Percentiles rank a stretch among this genome's conserved stretches.
Evolutionary conservation across 345 rosid species (phyloP).

Genomic region (Sonneratia alba): DNA sequence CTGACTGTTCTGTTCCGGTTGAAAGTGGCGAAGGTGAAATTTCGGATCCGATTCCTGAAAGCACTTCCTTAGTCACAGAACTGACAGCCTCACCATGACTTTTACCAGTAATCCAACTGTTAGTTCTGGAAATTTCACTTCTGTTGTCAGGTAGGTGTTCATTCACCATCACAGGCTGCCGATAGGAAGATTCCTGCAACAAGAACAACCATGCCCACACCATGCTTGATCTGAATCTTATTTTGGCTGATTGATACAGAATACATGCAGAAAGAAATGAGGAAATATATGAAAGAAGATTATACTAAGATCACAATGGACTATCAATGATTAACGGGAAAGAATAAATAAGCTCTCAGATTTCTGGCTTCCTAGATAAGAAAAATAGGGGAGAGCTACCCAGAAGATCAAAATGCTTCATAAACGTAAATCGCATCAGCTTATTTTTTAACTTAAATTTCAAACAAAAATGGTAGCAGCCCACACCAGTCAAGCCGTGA

Average conservation of each 20-base stretch:
- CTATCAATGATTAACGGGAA: background rate
- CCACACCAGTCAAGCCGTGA: background rate
- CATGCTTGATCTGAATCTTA: background rate
- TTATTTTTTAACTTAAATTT: background rate
- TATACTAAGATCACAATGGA: background rate
- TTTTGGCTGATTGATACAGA: background rate
- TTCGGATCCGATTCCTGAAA: conserved; percentile 20
- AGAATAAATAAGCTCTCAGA: background rate
- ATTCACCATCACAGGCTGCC: conserved; percentile 16
- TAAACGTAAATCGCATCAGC: background rate
- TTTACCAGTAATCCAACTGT: conserved; percentile 8
- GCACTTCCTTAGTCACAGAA: conserved; percentile 8
- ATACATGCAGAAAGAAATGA: background rate
- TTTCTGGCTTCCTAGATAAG: background rate
- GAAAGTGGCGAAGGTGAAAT: conserved; percentile 24
- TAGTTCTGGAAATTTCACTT: background rate
- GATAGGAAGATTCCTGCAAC: conserved; percentile 15
- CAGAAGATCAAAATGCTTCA: background rate
- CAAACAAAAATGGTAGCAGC: background rate
- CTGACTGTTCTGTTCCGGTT: conserved; percentile 29
- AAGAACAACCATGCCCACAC: background rate
- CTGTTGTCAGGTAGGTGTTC: background rate
- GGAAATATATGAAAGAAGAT: background rate
- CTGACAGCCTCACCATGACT: conserved; percentile 4
- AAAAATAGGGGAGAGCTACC: background rate